These are phyloP conservation scores for Saccharomycopsis fermentans DNA, from an alignment of 805 yeast species.

Conservation along the genomic window DNA sequence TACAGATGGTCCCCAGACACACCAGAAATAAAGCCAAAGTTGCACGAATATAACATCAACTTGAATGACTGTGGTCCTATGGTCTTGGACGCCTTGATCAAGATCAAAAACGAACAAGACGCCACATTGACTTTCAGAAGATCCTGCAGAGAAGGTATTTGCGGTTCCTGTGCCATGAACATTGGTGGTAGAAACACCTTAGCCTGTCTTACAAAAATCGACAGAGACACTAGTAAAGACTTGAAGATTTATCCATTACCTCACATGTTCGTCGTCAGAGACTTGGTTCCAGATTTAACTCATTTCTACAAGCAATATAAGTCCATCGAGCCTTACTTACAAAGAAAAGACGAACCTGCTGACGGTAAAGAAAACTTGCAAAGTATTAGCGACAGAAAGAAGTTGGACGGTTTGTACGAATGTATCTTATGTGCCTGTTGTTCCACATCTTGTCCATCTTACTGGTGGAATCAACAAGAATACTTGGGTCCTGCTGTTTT, in stretches of 20 bases:
- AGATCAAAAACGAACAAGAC: constrained; percentile 95
- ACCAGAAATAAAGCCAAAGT: constrained; percentile 82
- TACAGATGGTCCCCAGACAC: constrained; percentile 98
- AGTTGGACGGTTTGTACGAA: constrained; percentile 93
- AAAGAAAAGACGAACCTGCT: constrained; percentile 63
- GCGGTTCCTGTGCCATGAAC: constrained; percentile 99
- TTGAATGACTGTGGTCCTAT: constrained; percentile 93
- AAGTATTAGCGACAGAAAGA: constrained; percentile 84
- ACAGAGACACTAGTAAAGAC: constrained; percentile 62
- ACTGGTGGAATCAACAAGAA: constrained; percentile 99
- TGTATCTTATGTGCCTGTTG: constrained; percentile 97
- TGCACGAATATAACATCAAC: constrained; percentile 77
- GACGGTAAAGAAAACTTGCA: constrained; percentile 94
- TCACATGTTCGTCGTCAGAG: constrained; percentile 95
- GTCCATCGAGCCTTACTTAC: constrained; percentile 94
- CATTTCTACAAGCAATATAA: constrained; percentile 97
- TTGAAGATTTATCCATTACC: constrained; percentile 93
- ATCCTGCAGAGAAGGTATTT: constrained; percentile 98
- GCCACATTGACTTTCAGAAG: constrained; percentile 92
- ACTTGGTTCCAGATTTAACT: constrained; percentile 94
- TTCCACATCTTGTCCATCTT: constrained; percentile 97
- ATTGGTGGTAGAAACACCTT: constrained; percentile 95
- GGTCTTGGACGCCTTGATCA: constrained; percentile 90
- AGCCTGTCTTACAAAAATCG: constrained; percentile 93
- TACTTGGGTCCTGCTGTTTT: constrained; percentile 97